Percentiles rank a stretch among this genome's conserved stretches.
Conservation (phyloP, 176 grass and related monocot species). For the Dactylis glomerata region DNA sequence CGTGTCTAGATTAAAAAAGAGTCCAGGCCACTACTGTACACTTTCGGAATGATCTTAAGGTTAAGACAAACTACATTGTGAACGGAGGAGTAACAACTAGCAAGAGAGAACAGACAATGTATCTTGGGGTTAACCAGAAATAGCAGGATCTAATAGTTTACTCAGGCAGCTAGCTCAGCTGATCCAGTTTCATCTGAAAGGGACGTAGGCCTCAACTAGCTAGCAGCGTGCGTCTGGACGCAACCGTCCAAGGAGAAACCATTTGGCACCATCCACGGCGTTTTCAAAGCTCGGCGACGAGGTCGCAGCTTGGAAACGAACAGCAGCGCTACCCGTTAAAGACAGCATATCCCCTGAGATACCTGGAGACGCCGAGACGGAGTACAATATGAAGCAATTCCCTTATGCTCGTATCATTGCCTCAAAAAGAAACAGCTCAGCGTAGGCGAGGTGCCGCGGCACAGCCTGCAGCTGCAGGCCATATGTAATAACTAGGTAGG, state of each 20-base stretch:
- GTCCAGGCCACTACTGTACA: neutral
- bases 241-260: neutral
- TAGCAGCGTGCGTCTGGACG: neutral
- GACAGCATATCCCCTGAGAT: neutral
- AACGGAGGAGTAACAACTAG: neutral
- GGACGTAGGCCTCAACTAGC: neutral
- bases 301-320: neutral
- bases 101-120: neutral
- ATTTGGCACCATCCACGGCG: neutral
- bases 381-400: neutral
- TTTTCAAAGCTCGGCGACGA: neutral
- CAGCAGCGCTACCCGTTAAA: neutral
- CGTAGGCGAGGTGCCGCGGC: neutral
- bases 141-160: neutral
- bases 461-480: neutral
- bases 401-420: neutral
- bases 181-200: neutral
- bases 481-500: too few relatives aligned
- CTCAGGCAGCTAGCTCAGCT: neutral
- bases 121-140: neutral
- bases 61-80: neutral
- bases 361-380: neutral
- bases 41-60: neutral
- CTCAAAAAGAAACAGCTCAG: neutral
- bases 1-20: neutral